Percentiles rank a stretch among this genome's conserved stretches.
Conservation (phyloP, 2,329 filamentous ascomycete genomes). For the Fonsecaea monophora region DNA sequence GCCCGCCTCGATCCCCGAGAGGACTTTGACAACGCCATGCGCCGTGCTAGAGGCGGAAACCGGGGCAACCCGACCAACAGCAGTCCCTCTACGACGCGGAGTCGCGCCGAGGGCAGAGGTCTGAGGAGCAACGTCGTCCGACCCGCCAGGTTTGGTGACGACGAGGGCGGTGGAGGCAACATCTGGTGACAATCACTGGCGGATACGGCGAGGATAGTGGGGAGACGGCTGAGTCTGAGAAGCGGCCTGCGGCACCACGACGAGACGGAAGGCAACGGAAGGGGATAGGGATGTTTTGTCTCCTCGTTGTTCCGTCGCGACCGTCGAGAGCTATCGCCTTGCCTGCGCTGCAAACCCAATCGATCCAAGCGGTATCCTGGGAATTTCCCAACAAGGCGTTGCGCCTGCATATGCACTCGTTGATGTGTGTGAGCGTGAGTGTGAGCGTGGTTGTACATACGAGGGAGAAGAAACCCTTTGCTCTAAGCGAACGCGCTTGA, state of each 20-base stretch:
- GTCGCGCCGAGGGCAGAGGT: slow-evolving; percentile 42
- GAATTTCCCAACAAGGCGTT: too few species aligned
- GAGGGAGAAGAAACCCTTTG: too few species aligned
- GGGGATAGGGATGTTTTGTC: slow-evolving; percentile 7
- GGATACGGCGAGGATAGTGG: slow-evolving; percentile 22
- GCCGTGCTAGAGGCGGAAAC: slow-evolving; percentile 30
- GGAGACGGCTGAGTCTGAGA: slow-evolving; percentile 25
- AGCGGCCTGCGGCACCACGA: slow-evolving; percentile 20
- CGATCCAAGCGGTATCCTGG: too few species aligned
- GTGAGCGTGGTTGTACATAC: too few species aligned
- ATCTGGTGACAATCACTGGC: slow-evolving; percentile 38
- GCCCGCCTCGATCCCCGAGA: slow-evolving; percentile 61
- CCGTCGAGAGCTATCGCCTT: not conserved
- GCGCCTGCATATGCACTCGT: too few species aligned
- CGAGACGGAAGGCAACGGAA: slow-evolving; percentile 12
- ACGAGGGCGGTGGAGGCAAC: slow-evolving; percentile 34
- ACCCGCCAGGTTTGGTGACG: slow-evolving; percentile 40
- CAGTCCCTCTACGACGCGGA: slow-evolving; percentile 18
- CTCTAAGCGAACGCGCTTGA: too few species aligned
- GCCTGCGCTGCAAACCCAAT: too few species aligned
- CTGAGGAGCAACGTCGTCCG: slow-evolving; percentile 35
- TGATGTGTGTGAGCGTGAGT: too few species aligned
- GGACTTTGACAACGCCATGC: slow-evolving; percentile 49
- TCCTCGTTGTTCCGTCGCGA: not conserved
- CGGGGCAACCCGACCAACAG: not conserved